phyloP scores from a whole-genome alignment of 2,329 filamentous ascomycete species.

The Aspergillus fischeri region DNA sequence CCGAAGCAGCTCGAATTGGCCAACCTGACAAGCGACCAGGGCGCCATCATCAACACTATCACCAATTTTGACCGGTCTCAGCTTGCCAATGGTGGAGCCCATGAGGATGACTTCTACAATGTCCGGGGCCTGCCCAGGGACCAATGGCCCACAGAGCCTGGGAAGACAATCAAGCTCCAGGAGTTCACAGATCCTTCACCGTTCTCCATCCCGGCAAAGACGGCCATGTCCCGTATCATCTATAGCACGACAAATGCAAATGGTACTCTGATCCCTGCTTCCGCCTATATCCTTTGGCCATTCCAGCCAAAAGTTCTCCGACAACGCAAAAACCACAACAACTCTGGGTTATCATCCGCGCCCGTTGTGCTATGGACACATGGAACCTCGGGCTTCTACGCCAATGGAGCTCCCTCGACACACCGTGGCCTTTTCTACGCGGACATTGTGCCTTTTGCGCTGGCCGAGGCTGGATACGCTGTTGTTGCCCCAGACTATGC shows the following conservation, averaged over 20 bases:
- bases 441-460: conserved; percentile 35
- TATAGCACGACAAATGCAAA: conserved; percentile 47
- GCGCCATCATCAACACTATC: conserved; percentile 7
- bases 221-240: conserved; percentile 44
- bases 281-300: conserved; percentile 51
- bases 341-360: conserved; percentile 7
- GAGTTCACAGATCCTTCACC: conserved; percentile 11
- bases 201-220: conserved; percentile 13
- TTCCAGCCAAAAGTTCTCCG: conserved; percentile 26
- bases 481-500: conserved; percentile 46
- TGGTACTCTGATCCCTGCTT: conserved; percentile 45
- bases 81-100: conserved; percentile 17
- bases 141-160: conserved; percentile 10
- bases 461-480: conserved; percentile 43
- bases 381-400: conserved; percentile 42
- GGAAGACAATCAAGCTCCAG: conserved; percentile 11
- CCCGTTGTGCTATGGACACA: conserved; percentile 43
- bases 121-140: conserved; percentile 7
- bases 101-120: conserved; percentile 15
- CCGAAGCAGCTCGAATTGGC: conserved; percentile 3
- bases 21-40: conserved; percentile 5
- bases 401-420: conserved; percentile 40
- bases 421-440: conserved; percentile 41
- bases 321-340: conserved; percentile 1
- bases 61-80: conserved; percentile 13